phyloP scores from a whole-genome alignment of 352 stramenopile species.

The Phytophthora megakarya region DNA sequence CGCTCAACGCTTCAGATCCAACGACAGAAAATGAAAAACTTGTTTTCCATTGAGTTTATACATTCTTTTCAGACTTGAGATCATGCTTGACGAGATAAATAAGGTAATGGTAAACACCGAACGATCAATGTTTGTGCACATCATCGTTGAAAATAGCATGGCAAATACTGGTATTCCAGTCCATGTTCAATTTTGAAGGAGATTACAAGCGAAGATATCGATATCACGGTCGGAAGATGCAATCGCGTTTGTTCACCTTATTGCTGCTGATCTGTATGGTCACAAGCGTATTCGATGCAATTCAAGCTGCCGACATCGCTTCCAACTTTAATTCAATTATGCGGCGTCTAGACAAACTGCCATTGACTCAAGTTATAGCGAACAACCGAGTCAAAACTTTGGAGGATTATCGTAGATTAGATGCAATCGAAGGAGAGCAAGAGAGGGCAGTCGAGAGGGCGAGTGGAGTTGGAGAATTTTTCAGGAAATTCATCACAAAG shows the following conservation, averaged over 20 bases:
- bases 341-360: neutral
- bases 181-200: neutral
- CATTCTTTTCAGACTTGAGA: too few species aligned
- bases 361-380: neutral
- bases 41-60: too few species aligned
- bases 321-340: conserved; percentile 4
- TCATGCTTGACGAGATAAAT: too few species aligned
- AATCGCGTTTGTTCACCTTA: too few species aligned
- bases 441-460: conserved; percentile 31
- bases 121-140: too few species aligned
- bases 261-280: too few species aligned
- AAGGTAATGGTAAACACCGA: too few species aligned
- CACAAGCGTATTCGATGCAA: neutral
- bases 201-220: too few species aligned
- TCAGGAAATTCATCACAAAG: conserved; percentile 54
- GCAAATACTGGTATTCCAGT: neutral
- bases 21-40: too few species aligned
- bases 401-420: conserved; percentile 6
- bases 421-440: neutral
- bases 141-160: too few species aligned
- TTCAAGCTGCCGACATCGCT: neutral
- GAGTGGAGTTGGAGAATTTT: conserved; percentile 43
- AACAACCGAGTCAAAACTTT: conserved; percentile 4
- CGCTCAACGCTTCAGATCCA: too few species aligned
- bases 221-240: too few species aligned